Evolutionary conservation across 1,284 basidiomycete genomes (phyloP).

Genomic region (Microbotryum violaceum): DNA sequence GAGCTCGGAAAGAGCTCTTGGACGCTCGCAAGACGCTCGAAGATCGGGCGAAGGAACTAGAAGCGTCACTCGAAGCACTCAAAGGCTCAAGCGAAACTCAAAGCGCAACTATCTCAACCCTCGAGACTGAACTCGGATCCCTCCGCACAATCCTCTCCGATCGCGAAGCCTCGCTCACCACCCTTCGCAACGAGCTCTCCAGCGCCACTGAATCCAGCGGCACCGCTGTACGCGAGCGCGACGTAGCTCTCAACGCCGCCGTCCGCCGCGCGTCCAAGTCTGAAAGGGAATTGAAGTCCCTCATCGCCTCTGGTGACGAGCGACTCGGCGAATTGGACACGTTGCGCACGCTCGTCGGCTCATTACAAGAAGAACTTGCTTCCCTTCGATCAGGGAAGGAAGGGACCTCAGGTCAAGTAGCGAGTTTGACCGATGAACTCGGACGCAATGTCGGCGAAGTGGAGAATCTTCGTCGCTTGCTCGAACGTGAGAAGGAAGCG

Average conservation of each 20-base stretch:
- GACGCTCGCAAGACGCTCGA: background rate
- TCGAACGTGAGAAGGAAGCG: slow-evolving; percentile 12
- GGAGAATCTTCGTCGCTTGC: slow-evolving; percentile 12
- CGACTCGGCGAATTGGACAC: slow-evolving; percentile 12
- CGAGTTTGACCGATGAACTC: slow-evolving; percentile 11
- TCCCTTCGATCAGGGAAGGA: background rate
- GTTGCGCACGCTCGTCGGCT: slow-evolving; percentile 4
- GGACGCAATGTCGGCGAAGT: slow-evolving; percentile 18
- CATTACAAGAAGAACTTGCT: slow-evolving; percentile 15
- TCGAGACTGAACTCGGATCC: slow-evolving; percentile 5
- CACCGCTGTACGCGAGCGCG: slow-evolving; percentile 9
- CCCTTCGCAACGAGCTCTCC: slow-evolving; percentile 2
- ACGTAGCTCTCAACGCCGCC: slow-evolving; percentile 13
- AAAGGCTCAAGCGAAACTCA: background rate
- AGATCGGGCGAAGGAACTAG: background rate
- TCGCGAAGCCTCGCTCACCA: slow-evolving; percentile 6
- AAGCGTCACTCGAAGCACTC: background rate
- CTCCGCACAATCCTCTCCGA: slow-evolving; percentile 10
- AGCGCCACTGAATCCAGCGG: slow-evolving; percentile 7
- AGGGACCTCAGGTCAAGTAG: background rate
- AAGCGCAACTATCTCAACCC: background rate
- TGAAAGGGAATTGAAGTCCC: slow-evolving; percentile 24
- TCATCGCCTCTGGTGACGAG: slow-evolving; percentile 17
- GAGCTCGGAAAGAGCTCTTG: background rate
- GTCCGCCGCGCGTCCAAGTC: slow-evolving; percentile 17